These are phyloP conservation scores for Phyllosticta citriasiana DNA, from an alignment of 2,329 filamentous ascomycete species.

Conservation along the genomic window DNA sequence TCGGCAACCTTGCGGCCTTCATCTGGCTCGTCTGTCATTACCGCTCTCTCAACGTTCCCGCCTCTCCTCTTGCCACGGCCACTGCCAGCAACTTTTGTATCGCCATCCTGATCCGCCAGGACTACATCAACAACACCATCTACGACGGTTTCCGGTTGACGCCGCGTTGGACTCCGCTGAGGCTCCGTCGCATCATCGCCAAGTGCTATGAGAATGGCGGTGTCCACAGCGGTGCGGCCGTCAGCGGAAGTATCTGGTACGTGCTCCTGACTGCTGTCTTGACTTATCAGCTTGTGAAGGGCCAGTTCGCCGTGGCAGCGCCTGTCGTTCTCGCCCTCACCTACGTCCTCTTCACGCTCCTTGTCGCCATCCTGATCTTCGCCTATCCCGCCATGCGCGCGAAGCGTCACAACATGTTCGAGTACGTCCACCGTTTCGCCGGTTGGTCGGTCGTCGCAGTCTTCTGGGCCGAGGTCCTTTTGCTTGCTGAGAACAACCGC, in stretches of 20 bases:
- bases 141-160: constrained; percentile 22
- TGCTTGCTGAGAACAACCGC: constrained; percentile 9
- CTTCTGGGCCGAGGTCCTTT: constrained; percentile 21
- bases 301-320: constrained; percentile 9
- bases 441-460: constrained; percentile 23
- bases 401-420: constrained; percentile 23
- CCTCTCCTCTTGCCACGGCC: constrained; percentile 18
- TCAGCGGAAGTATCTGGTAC: constrained; percentile 33
- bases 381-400: constrained; percentile 18
- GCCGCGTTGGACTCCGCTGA: constrained; percentile 19
- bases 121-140: constrained; percentile 23
- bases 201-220: constrained; percentile 26
- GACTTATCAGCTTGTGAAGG: constrained; percentile 17
- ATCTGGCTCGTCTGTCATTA: constrained; percentile 11
- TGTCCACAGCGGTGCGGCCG: constrained; percentile 24
- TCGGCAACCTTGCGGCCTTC: constrained; percentile 27
- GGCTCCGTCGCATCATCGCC: constrained; percentile 16
- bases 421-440: constrained; percentile 25
- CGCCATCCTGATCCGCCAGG: constrained; percentile 22
- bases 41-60: constrained; percentile 9
- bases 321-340: constrained; percentile 15
- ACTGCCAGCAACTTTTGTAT: constrained; percentile 25
- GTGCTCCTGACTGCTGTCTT: constrained; percentile 28
- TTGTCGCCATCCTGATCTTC: constrained; percentile 19
- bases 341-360: constrained; percentile 15